Evolutionary conservation across 2,329 filamentous ascomycete genomes (phyloP).

Genomic region (Fusarium sp.): DNA sequence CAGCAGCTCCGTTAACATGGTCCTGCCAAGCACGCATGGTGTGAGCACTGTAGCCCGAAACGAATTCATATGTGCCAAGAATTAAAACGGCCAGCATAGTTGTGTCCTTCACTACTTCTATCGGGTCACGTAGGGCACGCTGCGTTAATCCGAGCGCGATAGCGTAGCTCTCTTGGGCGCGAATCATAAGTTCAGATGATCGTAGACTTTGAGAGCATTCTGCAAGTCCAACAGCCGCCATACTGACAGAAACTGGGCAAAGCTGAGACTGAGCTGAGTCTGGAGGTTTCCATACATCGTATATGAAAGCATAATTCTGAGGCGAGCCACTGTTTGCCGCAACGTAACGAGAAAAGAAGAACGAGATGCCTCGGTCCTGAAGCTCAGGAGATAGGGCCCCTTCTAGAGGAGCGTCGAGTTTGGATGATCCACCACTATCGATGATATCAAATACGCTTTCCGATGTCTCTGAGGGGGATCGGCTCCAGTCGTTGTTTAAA

Average conservation of each 20-base stretch:
- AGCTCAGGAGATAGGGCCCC: slow-evolving; percentile 40
- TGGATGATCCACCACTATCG: slow-evolving; percentile 26
- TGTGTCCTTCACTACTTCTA: slow-evolving; percentile 58
- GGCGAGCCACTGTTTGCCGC: slow-evolving; percentile 59
- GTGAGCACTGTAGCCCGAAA: slow-evolving; percentile 59
- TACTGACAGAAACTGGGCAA: slow-evolving; percentile 63
- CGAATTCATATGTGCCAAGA: slow-evolving; percentile 65
- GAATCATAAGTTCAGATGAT: slow-evolving; percentile 57
- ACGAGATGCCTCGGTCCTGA: slow-evolving; percentile 60
- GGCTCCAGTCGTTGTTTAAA: slow-evolving; percentile 41
- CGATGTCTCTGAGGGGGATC: slow-evolving; percentile 40
- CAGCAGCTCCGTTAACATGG: slow-evolving; percentile 65
- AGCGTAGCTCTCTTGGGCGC: slow-evolving; percentile 63
- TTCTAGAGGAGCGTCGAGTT: slow-evolving; percentile 30
- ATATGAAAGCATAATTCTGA: slow-evolving; percentile 65
- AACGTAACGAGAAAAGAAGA: slow-evolving; percentile 65
- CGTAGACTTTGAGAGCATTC: slow-evolving; percentile 61
- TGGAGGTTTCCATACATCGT: slow-evolving; percentile 63
- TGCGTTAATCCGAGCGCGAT: slow-evolving; percentile 64
- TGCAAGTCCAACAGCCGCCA: slow-evolving; percentile 66
- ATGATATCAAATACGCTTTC: slow-evolving; percentile 35
- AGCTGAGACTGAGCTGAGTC: slow-evolving; percentile 49
- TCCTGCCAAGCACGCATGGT: slow-evolving; percentile 64
- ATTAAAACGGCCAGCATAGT: slow-evolving; percentile 67
- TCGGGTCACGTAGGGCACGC: slow-evolving; percentile 59